Evolutionary conservation across 495 filamentous ascomycete species (phyloP).

Genomic region (Penicillium canariense): DNA sequence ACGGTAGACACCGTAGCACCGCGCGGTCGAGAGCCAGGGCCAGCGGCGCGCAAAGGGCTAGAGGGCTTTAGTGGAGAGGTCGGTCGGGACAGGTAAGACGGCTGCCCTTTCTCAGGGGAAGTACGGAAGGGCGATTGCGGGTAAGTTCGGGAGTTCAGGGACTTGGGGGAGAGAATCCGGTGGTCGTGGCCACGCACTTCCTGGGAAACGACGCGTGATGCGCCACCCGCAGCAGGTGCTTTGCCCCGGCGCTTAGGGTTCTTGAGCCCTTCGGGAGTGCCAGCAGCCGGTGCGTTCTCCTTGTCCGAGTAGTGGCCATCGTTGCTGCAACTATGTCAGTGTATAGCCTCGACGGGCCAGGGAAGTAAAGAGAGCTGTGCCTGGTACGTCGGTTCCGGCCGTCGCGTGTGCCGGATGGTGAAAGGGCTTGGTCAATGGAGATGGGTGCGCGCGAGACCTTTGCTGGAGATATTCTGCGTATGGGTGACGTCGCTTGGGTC

Average conservation of each 20-base stretch:
- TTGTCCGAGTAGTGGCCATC: slow-evolving; percentile 70
- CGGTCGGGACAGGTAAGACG: slow-evolving; percentile 50
- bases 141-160: slow-evolving; percentile 70
- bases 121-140: slow-evolving; percentile 56
- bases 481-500: slow-evolving; percentile 27
- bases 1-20: slow-evolving; percentile 35
- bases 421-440: slow-evolving; percentile 29
- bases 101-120: slow-evolving; percentile 44
- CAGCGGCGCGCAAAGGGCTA: slow-evolving; percentile 49
- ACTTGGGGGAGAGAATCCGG: slow-evolving; percentile 74
- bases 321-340: slow-evolving; percentile 45
- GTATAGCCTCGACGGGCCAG: not conserved
- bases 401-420: slow-evolving; percentile 27
- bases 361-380: slow-evolving; percentile 40
- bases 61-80: slow-evolving; percentile 54
- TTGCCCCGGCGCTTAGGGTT: slow-evolving; percentile 62
- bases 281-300: slow-evolving; percentile 62
- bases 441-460: slow-evolving; percentile 34
- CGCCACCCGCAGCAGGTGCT: slow-evolving; percentile 32
- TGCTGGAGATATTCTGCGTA: slow-evolving; percentile 29
- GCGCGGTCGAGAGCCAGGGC: slow-evolving; percentile 30
- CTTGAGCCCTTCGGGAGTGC: slow-evolving; percentile 41
- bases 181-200: slow-evolving; percentile 46
- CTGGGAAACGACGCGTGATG: slow-evolving; percentile 52
- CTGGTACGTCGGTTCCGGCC: slow-evolving; percentile 60